A percentile compares a stretch with the other conserved stretches of the same genome.
phyloP scores from a whole-genome alignment of 1,139 yeast species.

The Magnusiomyces magnusii region DNA sequence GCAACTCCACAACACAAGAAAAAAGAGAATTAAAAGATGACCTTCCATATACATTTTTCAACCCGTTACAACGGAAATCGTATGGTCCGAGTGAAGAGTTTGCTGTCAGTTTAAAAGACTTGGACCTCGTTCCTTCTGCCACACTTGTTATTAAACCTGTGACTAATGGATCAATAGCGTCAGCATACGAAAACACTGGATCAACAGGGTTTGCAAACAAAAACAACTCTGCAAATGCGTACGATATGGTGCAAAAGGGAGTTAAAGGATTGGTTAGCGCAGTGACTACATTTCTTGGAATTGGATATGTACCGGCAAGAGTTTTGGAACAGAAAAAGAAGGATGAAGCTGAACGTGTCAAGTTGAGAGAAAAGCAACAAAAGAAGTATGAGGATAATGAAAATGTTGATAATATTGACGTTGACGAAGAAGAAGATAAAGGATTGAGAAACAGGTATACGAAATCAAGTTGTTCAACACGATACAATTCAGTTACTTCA shows the following conservation, averaged over 20 bases:
- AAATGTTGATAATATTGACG: neutral
- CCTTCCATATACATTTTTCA: conserved; percentile 42
- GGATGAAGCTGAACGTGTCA: neutral
- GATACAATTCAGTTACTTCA: conserved; percentile 3
- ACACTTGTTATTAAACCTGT: conserved; percentile 56
- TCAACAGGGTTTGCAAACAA: neutral
- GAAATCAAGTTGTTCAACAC: conserved; percentile 6
- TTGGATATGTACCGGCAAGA: conserved; percentile 23
- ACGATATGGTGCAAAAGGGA: conserved; percentile 21
- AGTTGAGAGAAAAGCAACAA: neutral
- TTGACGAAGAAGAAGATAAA: neutral
- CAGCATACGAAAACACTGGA: conserved; percentile 24
- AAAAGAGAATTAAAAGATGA: neutral
- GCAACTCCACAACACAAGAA: conserved; percentile 7
- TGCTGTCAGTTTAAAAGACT: conserved; percentile 36
- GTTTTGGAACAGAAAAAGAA: neutral
- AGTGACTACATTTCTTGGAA: conserved; percentile 28
- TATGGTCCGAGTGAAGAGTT: conserved; percentile 47
- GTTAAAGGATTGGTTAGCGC: conserved; percentile 22
- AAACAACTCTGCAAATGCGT: neutral
- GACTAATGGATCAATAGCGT: conserved; percentile 22
- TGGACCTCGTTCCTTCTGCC: conserved; percentile 57
- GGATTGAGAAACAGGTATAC: too few species aligned
- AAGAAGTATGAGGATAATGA: neutral
- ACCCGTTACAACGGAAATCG: conserved; percentile 40